Evolutionary conservation across 1,139 yeast genomes (phyloP), one percentile per base, ranked within the genome.

Genomic region (Hemisphaericaspora subhashii): DNA sequence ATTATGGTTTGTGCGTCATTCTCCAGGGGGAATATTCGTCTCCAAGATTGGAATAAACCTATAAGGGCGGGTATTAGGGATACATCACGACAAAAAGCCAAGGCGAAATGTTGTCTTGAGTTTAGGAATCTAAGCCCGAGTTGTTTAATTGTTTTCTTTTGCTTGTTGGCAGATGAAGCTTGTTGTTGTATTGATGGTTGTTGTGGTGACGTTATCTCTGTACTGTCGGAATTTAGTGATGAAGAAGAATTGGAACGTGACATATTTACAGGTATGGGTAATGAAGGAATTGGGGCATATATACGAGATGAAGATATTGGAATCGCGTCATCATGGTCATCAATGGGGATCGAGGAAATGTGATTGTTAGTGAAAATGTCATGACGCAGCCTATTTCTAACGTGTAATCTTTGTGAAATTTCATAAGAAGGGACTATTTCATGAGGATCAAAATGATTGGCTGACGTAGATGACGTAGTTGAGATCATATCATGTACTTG

Each of bases 51-150:
- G 48, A 74, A 63, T 37, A 81, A 64, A 23, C 86, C 86, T 16
- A 78, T 53, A 9, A 81, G 54, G 6, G 86, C 78, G 1, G 88
- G 88, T 2, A 82, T 57, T 11, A 85, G 68, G 2, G 94, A 85
- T 17, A 86, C 64, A 51, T 86, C 95, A 44, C 94, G 67, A 51
- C 88, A 81, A 18, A 78, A 62, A 0, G 92, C 86, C 45, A 89
- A 70, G 8, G 86, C 73, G 48, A 86, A 75, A 55, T 86, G 95
- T 51, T 86, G 90, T 44, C 81, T 71, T 1, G 94, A 87, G 48
- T 83, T 83, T 42, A 87, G 67, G 43, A 84, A 76, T 50, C 78
- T 79, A 39, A 83, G 65, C 0, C 90, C 90, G 31, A 83, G 60
- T 31, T 68, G 67, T 53, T 83, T 83, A 35, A 83, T 39, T 3